Conservation (phyloP, 345 rosid species). For the Anacardium occidentale region DNA sequence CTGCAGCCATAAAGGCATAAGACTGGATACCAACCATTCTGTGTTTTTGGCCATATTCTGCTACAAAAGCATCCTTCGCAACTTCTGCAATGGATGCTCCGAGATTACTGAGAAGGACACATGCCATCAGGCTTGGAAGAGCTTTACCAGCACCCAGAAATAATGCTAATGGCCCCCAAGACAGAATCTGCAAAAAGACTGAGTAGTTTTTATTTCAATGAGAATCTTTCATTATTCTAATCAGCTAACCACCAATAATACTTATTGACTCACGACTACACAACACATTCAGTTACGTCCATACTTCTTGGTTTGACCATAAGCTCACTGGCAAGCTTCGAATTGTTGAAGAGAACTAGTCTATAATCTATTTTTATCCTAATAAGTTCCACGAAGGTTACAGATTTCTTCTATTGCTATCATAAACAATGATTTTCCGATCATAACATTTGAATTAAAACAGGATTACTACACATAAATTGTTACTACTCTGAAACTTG, state of each 20-base stretch:
- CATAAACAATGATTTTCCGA: background rate
- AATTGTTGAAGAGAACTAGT: background rate
- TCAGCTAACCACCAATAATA: background rate
- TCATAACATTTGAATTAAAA: background rate
- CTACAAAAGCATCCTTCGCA: conserved; percentile 83
- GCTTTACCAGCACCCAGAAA: conserved; percentile 54
- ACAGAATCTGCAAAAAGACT: conserved; percentile 72
- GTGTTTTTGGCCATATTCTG: conserved; percentile 73
- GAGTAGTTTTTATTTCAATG: conserved; percentile 22
- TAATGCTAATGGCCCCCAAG: conserved; percentile 80
- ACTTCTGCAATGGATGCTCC: conserved; percentile 90
- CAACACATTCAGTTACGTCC: background rate
- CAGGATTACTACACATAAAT: background rate
- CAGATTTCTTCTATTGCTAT: background rate
- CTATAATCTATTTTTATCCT: background rate
- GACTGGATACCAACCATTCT: conserved; percentile 62
- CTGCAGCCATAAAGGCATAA: conserved; percentile 83
- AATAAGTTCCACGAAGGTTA: background rate
- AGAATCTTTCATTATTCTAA: conserved; percentile 6
- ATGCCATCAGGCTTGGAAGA: conserved; percentile 64
- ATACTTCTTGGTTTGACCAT: background rate
- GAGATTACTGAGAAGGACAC: conserved; percentile 67
- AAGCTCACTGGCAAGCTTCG: background rate
- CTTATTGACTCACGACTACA: background rate
- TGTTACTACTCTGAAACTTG: background rate